Conservation (phyloP, 75 land plant species). For the Cunninghamia lanceolata region DNA sequence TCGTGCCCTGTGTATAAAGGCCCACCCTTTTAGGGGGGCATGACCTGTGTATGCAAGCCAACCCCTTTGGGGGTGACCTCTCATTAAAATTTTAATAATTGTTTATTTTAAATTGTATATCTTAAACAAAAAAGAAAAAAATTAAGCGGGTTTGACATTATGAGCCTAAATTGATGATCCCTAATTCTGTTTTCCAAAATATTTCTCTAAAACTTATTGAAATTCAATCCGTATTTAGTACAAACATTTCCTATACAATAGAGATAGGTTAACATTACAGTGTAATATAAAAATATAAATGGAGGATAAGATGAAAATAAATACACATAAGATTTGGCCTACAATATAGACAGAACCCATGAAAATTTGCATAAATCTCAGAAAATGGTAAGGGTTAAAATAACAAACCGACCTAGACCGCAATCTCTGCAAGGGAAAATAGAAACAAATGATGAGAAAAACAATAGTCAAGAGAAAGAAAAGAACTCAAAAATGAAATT, state of each 20-base stretch:
- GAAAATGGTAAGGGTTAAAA: not conserved
- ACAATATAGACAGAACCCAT: not conserved
- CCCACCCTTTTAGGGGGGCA: too few species aligned
- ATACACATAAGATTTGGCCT: not conserved
- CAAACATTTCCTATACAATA: not conserved
- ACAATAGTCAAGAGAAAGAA: not conserved
- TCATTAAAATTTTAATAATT: too few species aligned
- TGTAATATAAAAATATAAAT: not conserved
- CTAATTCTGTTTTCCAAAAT: not conserved
- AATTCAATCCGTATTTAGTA: too few species aligned
- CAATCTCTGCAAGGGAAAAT: slow-evolving; percentile 19
- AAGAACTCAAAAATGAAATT: too few species aligned
- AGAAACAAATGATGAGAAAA: not conserved
- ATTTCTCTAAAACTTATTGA: not conserved
- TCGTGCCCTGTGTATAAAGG: too few species aligned
- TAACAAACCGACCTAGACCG: slow-evolving; percentile 15
- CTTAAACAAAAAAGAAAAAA: too few species aligned
- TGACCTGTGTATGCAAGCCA: too few species aligned
- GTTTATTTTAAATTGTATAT: too few species aligned
- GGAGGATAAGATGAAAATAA: not conserved
- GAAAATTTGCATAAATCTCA: not conserved
- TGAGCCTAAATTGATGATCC: not conserved
- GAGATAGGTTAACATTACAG: too few species aligned
- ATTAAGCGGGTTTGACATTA: not conserved
- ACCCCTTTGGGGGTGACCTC: too few species aligned